Evolutionary conservation across 192 early-diverging fungal species (phyloP).

Genomic region (Chytriomyces hyalinus): DNA sequence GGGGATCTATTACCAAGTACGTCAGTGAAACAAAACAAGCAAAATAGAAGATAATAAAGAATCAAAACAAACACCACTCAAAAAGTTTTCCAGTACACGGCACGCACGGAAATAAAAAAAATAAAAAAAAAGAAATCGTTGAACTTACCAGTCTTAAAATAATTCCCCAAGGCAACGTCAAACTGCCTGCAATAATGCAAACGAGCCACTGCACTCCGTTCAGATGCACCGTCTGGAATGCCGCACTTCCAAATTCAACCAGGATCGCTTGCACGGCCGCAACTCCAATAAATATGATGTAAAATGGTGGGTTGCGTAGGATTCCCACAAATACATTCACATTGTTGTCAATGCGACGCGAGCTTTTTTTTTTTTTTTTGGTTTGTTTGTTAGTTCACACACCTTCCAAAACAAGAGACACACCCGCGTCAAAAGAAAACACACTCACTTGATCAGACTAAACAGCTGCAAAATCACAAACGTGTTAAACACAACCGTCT

Average conservation of each 20-base stretch:
- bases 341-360: conserved; percentile 40
- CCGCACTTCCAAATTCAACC: conserved; percentile 44
- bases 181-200: conserved; percentile 75
- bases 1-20: neutral
- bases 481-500: conserved; percentile 89
- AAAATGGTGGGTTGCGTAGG: conserved; percentile 43
- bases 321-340: conserved; percentile 52
- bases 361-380: conserved; percentile 6
- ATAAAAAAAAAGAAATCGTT: neutral
- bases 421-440: too few species aligned
- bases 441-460: conserved; percentile 80
- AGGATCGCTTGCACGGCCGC: conserved; percentile 44
- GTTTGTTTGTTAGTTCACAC: too few species aligned
- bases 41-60: neutral
- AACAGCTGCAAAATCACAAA: conserved; percentile 92
- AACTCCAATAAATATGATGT: conserved; percentile 36
- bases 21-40: too few species aligned
- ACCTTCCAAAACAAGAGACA: too few species aligned
- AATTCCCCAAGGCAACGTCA: conserved; percentile 84
- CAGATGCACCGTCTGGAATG: conserved; percentile 47
- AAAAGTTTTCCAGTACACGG: neutral
- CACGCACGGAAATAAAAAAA: too few species aligned
- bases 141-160: conserved; percentile 77
- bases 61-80: neutral
- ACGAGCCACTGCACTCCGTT: conserved; percentile 83